These are phyloP conservation scores for Cutaneotrichosporon mucoides DNA, from an alignment of 1,284 basidiomycete species.

Conservation along the genomic window DNA sequence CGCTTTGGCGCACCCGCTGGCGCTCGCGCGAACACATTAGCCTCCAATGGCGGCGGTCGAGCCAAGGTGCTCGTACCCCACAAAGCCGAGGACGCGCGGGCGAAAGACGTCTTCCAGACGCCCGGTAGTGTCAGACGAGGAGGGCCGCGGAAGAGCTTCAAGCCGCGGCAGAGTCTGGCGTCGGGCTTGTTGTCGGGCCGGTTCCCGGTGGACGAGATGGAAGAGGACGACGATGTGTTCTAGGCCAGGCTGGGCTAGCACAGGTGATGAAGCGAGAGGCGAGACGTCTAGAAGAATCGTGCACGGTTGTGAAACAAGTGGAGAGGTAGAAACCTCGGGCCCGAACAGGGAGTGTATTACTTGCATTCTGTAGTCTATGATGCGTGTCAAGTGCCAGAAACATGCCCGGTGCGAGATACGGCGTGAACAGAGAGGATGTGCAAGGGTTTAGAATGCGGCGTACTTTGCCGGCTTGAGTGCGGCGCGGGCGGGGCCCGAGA, in stretches of 20 bases:
- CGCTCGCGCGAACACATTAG: slow-evolving; percentile 4
- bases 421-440: too few relatives aligned
- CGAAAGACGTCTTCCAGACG: slow-evolving; percentile 15
- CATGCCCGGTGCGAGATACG: background rate
- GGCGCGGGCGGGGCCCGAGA: slow-evolving; percentile 35
- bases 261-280: too few relatives aligned
- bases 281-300: too few relatives aligned
- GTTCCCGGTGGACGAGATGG: background rate
- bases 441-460: slow-evolving; percentile 35
- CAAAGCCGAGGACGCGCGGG: too few relatives aligned
- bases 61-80: too few relatives aligned
- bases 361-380: slow-evolving; percentile 4
- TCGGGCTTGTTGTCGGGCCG: slow-evolving; percentile 12
- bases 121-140: slow-evolving; percentile 18
- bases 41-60: too few relatives aligned
- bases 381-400: background rate
- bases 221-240: slow-evolving; percentile 23
- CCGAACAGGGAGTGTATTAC: background rate
- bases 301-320: too few relatives aligned
- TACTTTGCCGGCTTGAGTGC: slow-evolving; percentile 35
- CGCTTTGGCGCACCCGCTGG: slow-evolving; percentile 12
- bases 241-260: background rate
- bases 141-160: slow-evolving; percentile 57
- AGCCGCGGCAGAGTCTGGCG: slow-evolving; percentile 28
- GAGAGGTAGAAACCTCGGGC: too few relatives aligned